These are phyloP conservation scores for Anisogramma anomala DNA, from an alignment of 2,329 filamentous ascomycete species.

Conservation along the genomic window DNA sequence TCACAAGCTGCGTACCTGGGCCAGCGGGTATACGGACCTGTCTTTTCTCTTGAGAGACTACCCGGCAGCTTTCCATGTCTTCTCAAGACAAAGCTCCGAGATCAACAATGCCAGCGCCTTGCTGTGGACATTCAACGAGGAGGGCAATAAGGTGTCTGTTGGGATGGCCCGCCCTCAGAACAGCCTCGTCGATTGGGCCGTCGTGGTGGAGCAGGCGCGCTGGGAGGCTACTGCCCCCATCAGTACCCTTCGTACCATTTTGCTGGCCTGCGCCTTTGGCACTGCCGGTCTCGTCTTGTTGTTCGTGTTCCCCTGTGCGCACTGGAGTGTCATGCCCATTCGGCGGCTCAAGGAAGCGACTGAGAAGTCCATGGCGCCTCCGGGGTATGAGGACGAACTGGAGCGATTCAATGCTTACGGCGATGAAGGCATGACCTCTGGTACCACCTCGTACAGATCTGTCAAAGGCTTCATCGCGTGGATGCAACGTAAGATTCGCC, in stretches of 20 bases:
- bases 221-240: constrained; percentile 69
- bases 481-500: constrained; percentile 27
- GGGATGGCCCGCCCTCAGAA: constrained; percentile 64
- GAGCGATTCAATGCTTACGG: constrained; percentile 30
- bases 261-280: constrained; percentile 76
- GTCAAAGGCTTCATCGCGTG: constrained; percentile 30
- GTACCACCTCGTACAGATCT: constrained; percentile 31
- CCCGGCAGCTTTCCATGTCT: constrained; percentile 49
- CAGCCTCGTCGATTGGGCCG: constrained; percentile 64
- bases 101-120: constrained; percentile 58
- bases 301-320: constrained; percentile 65
- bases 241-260: constrained; percentile 60
- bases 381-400: constrained; percentile 42
- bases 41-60: constrained; percentile 52
- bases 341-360: constrained; percentile 64
- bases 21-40: constrained; percentile 30
- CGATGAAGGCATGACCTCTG: constrained; percentile 35
- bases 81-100: constrained; percentile 36
- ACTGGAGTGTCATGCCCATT: constrained; percentile 72
- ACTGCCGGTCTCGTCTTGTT: constrained; percentile 63
- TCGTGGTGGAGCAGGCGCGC: constrained; percentile 67
- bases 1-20: constrained; percentile 34
- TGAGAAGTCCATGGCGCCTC: constrained; percentile 57
- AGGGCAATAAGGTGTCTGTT: constrained; percentile 58
- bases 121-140: constrained; percentile 62